Evolutionary conservation across 768 basidiomycete species (phyloP), one percentile per base, ranked within the genome.

Genomic region (Harrya chromipes): DNA sequence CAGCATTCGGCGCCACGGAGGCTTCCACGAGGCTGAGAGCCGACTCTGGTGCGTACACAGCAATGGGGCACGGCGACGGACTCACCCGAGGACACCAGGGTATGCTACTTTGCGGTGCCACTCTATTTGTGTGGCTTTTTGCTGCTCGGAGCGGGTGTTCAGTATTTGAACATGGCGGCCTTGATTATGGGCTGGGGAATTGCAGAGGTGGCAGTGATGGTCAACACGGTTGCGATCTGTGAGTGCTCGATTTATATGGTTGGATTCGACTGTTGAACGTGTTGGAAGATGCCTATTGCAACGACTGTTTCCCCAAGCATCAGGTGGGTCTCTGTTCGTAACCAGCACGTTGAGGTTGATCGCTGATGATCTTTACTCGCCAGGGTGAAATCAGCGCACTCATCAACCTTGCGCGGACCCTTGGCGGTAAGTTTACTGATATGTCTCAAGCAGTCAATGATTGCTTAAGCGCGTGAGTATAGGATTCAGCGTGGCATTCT

Each of bases 1-100:
- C 16, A 68, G 62, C 37, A 75, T 79, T 53, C 68, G 74, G 17
- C 55, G 71, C 27, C 78, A 80, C 56, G 54, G 63, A 0, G 81
- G 81, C 40, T 72, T 82, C 38, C 81, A 82, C 61, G 72, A 74
- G 46, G 75, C 81, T 3, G 81, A 83, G 61, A 72, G 54, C 52
- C 70, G 74, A 13, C 44, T 76, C 20, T 75, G 73, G 73, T 70
- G 35, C 23, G 69, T 65, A 9, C 6, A 35, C 33, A 27, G 19
- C 0, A 5, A 20, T 12, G 17, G 20, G 3, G 6, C 2, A 10
- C 29, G n/a, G 17, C 16, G 17, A 21, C 12, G 3, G 6, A 36
- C 33, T 47, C 23, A 34, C 20, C 24, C 21, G 24, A 8, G 38
- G 24, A 24, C 4, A 2, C 33, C 31, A 72, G 70, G 70, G 58